Conservation (phyloP, 176 grass and related monocot species). For the Rhipidocladum racemiflorum region DNA sequence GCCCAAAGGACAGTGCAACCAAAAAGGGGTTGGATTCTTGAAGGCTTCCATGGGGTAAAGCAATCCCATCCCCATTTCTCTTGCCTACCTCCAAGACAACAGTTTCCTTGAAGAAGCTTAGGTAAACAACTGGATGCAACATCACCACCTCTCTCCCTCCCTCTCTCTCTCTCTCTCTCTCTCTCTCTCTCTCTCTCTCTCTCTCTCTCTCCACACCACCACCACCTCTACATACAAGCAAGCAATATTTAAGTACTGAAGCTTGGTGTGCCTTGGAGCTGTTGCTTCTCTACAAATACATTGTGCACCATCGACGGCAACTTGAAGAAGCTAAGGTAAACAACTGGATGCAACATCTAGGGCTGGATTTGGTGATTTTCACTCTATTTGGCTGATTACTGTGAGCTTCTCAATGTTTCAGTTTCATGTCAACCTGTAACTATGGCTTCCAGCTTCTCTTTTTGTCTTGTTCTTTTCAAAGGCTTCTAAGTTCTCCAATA, state of each 20-base stretch:
- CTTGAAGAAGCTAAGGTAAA: conserved; percentile 31
- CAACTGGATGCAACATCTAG: background rate
- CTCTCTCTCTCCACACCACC: background rate
- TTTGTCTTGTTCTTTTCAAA: background rate
- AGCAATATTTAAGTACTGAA: conserved; percentile 39
- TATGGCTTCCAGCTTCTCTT: background rate
- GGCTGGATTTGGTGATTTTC: conserved; percentile 6
- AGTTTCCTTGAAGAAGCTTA: conserved; percentile 25
- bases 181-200: too few relatives aligned
- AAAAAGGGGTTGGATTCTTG: conserved; percentile 51
- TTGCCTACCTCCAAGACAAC: conserved; percentile 35
- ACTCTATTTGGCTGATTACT: background rate
- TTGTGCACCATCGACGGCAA: conserved; percentile 29
- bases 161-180: too few relatives aligned
- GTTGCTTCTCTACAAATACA: conserved; percentile 45
- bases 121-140: too few relatives aligned
- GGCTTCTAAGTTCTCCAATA: background rate
- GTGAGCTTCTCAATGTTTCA: conserved; percentile 23
- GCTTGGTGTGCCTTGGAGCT: conserved; percentile 28
- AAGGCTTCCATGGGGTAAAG: conserved; percentile 51
- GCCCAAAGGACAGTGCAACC: conserved; percentile 21
- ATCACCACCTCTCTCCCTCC: too few relatives aligned
- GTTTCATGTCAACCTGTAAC: background rate
- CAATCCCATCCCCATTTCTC: conserved; percentile 51
- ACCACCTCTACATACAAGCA: conserved; percentile 32